These are phyloP conservation scores for Fagus sylvatica DNA, from an alignment of 306 rosid genomes.

Conservation along the genomic window DNA sequence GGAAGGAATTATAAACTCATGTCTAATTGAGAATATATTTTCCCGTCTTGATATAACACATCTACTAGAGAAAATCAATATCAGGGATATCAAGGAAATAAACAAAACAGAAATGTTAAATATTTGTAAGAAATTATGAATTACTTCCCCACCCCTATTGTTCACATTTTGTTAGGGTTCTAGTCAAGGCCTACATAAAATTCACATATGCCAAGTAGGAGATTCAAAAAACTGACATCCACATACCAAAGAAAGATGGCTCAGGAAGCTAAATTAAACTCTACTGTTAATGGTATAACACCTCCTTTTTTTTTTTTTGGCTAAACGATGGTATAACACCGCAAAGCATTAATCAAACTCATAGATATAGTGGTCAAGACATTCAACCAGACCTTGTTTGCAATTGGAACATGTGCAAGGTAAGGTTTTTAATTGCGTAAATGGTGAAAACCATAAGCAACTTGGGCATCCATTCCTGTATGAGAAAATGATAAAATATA, in stretches of 20 bases:
- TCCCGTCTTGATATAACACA: no score
- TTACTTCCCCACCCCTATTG: not conserved
- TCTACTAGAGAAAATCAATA: not conserved
- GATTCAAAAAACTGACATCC: not conserved
- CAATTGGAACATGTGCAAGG: constrained; percentile 17
- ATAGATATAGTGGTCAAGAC: constrained; percentile 7
- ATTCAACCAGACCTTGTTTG: constrained; percentile 69
- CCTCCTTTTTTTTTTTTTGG: not conserved
- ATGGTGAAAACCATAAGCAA: constrained; percentile 95
- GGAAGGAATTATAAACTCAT: not conserved
- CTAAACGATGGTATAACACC: no score
- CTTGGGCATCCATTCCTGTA: constrained; percentile 98
- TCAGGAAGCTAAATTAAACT: not conserved
- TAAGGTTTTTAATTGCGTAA: constrained; percentile 84
- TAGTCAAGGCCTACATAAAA: not conserved
- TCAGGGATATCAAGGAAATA: not conserved
- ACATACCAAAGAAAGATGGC: not conserved
- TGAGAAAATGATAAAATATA: constrained; percentile 24
- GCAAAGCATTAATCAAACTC: constrained; percentile 8
- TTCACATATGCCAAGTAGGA: not conserved
- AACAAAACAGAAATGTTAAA: not conserved
- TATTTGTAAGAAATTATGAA: not conserved
- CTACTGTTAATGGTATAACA: no score
- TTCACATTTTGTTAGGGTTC: not conserved
- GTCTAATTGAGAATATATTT: no score